These are phyloP conservation scores for Xylaria sp. DNA, from an alignment of 2,329 filamentous ascomycete species.

Conservation along the genomic window DNA sequence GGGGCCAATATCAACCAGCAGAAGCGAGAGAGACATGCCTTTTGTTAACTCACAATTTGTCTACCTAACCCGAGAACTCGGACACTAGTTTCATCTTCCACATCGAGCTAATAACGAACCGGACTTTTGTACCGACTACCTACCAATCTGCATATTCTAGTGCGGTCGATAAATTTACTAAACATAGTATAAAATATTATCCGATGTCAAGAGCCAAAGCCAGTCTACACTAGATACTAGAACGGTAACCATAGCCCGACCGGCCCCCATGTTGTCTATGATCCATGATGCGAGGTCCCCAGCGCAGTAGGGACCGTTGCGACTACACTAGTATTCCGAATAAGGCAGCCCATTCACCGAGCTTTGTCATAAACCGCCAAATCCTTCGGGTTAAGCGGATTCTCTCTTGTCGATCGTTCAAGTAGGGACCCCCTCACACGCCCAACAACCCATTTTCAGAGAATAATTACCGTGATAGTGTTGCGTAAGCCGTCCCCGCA, in stretches of 20 bases:
- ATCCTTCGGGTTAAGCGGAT: constrained; percentile 25
- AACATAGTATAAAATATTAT: constrained; percentile 8
- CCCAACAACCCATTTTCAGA: neutral
- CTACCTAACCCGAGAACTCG: constrained; percentile 24
- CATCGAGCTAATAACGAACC: constrained; percentile 7
- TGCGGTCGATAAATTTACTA: constrained; percentile 12
- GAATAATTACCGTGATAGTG: constrained; percentile 8
- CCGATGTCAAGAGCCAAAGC: neutral
- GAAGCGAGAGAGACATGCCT: neutral
- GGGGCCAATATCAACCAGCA: neutral
- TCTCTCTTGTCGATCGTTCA: constrained; percentile 31
- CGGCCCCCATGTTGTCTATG: constrained; percentile 13
- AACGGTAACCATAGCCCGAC: constrained; percentile 18
- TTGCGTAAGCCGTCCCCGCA: constrained; percentile 29
- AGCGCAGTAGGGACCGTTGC: neutral
- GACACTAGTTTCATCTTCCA: constrained; percentile 8
- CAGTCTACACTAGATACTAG: constrained; percentile 13
- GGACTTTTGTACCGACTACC: constrained; percentile 2
- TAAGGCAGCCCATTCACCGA: constrained; percentile 26
- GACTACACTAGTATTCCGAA: constrained; percentile 18
- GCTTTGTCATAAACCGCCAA: constrained; percentile 8
- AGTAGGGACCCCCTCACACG: constrained; percentile 11
- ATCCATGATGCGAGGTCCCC: constrained; percentile 1
- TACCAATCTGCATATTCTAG: neutral
- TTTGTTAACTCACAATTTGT: constrained; percentile 8